Evolutionary conservation across 257 asterid species (phyloP).

Genomic region (Nicotiana knightiana): DNA sequence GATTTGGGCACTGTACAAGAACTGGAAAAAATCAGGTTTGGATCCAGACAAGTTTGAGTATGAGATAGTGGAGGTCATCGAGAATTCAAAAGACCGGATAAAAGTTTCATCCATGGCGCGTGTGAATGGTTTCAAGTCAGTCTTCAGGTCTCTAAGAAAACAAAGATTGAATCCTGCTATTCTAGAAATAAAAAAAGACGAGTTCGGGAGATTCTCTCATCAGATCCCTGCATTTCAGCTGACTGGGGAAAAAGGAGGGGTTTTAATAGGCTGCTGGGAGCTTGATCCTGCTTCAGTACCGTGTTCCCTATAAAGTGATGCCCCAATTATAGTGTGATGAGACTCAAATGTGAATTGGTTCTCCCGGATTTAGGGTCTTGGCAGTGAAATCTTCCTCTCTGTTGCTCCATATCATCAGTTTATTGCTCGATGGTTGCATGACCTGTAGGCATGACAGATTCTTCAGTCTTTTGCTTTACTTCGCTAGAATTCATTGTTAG

Average conservation of each 20-base stretch:
- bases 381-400: neutral
- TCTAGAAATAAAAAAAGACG: slow-evolving; percentile 9
- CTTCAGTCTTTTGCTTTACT: neutral
- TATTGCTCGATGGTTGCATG: neutral
- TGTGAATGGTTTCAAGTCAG: slow-evolving; percentile 11
- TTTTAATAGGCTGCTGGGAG: slow-evolving; percentile 23
- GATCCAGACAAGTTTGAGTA: slow-evolving; percentile 18
- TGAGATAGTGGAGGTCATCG: slow-evolving; percentile 22
- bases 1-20: slow-evolving; percentile 27
- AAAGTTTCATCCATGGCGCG: slow-evolving; percentile 17
- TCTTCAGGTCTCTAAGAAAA: slow-evolving; percentile 17
- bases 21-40: slow-evolving; percentile 10
- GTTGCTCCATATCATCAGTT: neutral
- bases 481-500: neutral
- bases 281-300: slow-evolving; percentile 31
- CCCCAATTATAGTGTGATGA: neutral
- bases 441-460: neutral
- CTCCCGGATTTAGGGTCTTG: neutral
- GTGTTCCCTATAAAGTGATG: neutral
- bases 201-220: slow-evolving; percentile 26
- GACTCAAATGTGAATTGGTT: neutral
- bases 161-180: slow-evolving; percentile 5
- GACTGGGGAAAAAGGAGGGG: slow-evolving; percentile 18
- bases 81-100: neutral
- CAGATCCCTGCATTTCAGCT: slow-evolving; percentile 25